A percentile compares a stretch with the other conserved stretches of the same genome.
Conservation (phyloP, 2,329 filamentous ascomycete species). For the Colletotrichum cereale region DNA sequence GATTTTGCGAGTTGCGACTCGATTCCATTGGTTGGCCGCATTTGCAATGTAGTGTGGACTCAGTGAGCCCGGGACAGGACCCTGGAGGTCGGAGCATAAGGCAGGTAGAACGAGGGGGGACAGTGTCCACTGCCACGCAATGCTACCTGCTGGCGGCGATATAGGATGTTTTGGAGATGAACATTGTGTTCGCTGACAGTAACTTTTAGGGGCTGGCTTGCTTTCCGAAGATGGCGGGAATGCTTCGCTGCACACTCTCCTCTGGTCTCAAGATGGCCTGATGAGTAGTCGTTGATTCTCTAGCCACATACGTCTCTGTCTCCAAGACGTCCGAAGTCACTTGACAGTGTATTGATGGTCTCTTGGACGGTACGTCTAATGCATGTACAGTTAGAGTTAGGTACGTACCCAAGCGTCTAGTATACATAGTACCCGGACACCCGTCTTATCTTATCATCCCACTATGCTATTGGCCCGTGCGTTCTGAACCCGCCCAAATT, state of each 20-base stretch:
- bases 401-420: too few species aligned
- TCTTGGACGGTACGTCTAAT: too few species aligned
- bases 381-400: too few species aligned
- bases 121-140: conserved; percentile 29
- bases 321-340: conserved; percentile 6
- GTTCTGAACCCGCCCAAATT: conserved; percentile 31
- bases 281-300: too few species aligned
- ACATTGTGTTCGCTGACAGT: not conserved
- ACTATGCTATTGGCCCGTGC: conserved; percentile 30
- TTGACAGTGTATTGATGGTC: not conserved
- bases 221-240: not conserved
- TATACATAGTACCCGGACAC: too few species aligned
- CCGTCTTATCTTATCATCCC: conserved; percentile 39
- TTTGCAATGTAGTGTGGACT: conserved; percentile 21
- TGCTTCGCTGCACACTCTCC: not conserved
- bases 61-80: conserved; percentile 23
- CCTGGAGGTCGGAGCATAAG: conserved; percentile 27
- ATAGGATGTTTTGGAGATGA: not conserved
- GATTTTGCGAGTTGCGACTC: conserved; percentile 33
- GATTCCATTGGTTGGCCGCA: conserved; percentile 30
- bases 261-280: not conserved
- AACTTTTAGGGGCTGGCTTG: too few species aligned
- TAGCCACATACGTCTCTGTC: not conserved
- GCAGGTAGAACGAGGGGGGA: conserved; percentile 2
- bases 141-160: not conserved